A percentile compares a stretch with the other conserved stretches of the same genome.
Evolutionary conservation across 495 filamentous ascomycete species (phyloP).

Genomic region (Podospora pseudocomata): DNA sequence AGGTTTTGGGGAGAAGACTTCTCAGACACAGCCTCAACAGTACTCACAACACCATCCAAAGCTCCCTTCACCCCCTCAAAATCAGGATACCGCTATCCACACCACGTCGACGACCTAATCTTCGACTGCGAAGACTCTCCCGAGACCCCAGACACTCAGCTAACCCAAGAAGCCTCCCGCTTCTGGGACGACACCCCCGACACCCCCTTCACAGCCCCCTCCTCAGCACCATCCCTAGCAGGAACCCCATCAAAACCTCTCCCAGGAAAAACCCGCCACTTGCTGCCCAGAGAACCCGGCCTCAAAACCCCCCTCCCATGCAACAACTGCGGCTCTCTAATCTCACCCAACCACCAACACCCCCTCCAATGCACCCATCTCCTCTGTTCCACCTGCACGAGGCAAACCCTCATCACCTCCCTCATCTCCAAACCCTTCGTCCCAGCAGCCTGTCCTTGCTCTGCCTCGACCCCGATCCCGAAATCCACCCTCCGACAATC

Average conservation of each 20-base stretch:
- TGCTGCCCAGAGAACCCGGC: neutral
- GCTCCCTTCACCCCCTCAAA: neutral
- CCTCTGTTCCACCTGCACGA: slow-evolving; percentile 6
- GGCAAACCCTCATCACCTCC: slow-evolving; percentile 3
- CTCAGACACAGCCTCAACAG: neutral
- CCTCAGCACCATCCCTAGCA: neutral
- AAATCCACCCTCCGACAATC: slow-evolving; percentile 12
- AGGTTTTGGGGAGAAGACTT: neutral
- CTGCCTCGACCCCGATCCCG: slow-evolving; percentile 4
- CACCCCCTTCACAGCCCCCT: neutral
- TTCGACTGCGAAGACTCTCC: neutral
- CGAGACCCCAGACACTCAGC: neutral
- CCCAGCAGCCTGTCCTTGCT: slow-evolving; percentile 10
- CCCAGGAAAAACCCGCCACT: neutral
- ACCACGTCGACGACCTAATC: neutral
- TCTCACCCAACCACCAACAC: neutral
- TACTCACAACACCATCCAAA: neutral
- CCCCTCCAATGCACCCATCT: slow-evolving; percentile 6
- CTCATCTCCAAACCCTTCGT: slow-evolving; percentile 12
- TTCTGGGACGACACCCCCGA: neutral
- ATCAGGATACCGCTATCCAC: neutral
- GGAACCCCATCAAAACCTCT: neutral
- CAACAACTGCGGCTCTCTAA: slow-evolving; percentile 8
- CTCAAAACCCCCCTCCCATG: neutral
- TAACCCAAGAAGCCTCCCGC: neutral